Conservation (phyloP, 495 filamentous ascomycete genomes). For the Trichoderma orchidacearum region DNA sequence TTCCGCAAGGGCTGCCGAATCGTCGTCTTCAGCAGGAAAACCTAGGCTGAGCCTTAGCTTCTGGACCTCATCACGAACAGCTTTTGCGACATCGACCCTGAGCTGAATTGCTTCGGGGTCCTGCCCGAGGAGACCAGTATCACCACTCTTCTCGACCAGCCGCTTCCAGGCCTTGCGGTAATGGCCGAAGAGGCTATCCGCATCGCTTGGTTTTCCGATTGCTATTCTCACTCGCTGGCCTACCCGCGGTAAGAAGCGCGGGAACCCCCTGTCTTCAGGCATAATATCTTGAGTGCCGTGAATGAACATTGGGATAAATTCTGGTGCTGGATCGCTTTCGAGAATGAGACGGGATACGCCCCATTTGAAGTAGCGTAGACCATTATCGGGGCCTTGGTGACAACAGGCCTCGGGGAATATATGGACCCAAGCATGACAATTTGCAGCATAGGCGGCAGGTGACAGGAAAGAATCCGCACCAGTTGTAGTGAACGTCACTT, state of each 20-base stretch:
- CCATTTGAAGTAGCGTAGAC: conserved; percentile 97
- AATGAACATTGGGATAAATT: conserved; percentile 87
- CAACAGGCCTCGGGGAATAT: conserved; percentile 92
- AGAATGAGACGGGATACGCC: conserved; percentile 80
- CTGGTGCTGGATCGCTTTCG: conserved; percentile 68
- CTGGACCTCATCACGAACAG: conserved; percentile 65
- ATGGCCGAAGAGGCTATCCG: conserved; percentile 41
- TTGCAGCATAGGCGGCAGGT: conserved; percentile 37
- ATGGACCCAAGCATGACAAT: conserved; percentile 69
- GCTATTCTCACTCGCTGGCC: conserved; percentile 59
- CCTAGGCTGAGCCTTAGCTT: conserved; percentile 58
- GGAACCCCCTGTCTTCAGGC: conserved; percentile 64
- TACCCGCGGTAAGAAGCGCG: conserved; percentile 67
- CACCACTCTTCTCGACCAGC: conserved; percentile 19
- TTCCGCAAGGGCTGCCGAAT: conserved; percentile 27
- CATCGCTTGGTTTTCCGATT: conserved; percentile 54
- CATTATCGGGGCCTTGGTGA: conserved; percentile 67
- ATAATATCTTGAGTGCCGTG: conserved; percentile 76
- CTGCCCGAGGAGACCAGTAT: conserved; percentile 38
- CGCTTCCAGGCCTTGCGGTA: conserved; percentile 2
- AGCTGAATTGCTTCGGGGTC: conserved; percentile 61
- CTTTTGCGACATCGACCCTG: conserved; percentile 66
- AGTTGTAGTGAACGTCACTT: conserved; percentile 51
- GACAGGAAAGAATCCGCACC: conserved; percentile 41
- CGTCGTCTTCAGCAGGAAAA: conserved; percentile 59